Conservation (phyloP, 2,329 filamentous ascomycete genomes). For the Dactylellina haptotyla region DNA sequence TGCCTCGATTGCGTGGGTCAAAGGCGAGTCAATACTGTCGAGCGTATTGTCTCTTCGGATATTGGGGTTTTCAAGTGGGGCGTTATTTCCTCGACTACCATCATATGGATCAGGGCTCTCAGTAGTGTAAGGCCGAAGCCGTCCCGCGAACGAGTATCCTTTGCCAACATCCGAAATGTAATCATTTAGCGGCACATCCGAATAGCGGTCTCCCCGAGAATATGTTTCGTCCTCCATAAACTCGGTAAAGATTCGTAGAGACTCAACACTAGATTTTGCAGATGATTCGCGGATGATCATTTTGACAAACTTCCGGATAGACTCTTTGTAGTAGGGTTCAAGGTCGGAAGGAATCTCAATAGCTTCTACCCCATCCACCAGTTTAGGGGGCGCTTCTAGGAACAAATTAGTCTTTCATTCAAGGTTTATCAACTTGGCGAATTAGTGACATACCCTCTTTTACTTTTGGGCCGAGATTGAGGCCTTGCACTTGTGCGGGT, state of each 20-base stretch:
- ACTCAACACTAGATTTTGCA: constrained; percentile 57
- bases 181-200: constrained; percentile 52
- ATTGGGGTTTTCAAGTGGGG: constrained; percentile 13
- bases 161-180: constrained; percentile 44
- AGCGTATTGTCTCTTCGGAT: constrained; percentile 39
- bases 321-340: constrained; percentile 57
- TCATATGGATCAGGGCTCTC: constrained; percentile 49
- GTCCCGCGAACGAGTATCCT: constrained; percentile 39
- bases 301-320: constrained; percentile 56
- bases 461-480: neutral
- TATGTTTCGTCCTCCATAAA: constrained; percentile 59
- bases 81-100: constrained; percentile 14
- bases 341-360: constrained; percentile 52
- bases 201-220: constrained; percentile 57
- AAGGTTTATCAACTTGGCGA: too few species aligned
- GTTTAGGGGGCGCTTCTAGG: neutral
- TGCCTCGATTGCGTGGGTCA: constrained; percentile 47
- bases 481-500: constrained; percentile 3
- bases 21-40: constrained; percentile 50
- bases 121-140: constrained; percentile 36
- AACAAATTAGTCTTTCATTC: neutral
- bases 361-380: constrained; percentile 19
- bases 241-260: constrained; percentile 56
- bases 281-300: constrained; percentile 57
- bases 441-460: constrained; percentile 17